Evolutionary conservation across 306 rosid species (phyloP).

Genomic region (Cyamopsis tetragonoloba): DNA sequence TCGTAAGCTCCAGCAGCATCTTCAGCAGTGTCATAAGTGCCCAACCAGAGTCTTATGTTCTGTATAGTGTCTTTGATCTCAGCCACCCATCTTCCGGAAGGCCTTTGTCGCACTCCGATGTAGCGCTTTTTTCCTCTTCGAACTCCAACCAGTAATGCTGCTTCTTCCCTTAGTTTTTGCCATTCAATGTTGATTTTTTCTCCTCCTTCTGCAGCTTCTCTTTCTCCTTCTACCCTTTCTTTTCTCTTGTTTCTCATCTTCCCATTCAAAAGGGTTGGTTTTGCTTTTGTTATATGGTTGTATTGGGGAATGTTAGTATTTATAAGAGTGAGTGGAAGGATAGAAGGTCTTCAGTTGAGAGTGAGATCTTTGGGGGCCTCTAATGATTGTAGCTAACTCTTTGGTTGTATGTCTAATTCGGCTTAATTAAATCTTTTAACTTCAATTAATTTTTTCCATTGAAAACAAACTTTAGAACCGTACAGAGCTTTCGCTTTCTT

Average conservation of each 20-base stretch:
- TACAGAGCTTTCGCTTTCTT: constrained; percentile 37
- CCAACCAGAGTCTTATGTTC: constrained; percentile 43
- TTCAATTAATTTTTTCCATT: neutral
- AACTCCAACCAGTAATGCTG: constrained; percentile 25
- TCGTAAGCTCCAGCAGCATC: constrained; percentile 53
- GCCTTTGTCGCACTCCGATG: constrained; percentile 44
- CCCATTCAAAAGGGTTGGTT: neutral
- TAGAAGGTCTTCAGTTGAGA: constrained; percentile 16
- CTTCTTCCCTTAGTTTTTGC: constrained; percentile 33
- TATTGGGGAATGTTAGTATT: neutral
- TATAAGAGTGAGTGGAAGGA: constrained; percentile 19
- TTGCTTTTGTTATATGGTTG: constrained; percentile 6
- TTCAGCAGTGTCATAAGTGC: constrained; percentile 49
- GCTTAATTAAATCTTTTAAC: neutral
- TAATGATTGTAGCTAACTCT: constrained; percentile 21
- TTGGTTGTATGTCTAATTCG: constrained; percentile 26
- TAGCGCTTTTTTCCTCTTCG: constrained; percentile 32
- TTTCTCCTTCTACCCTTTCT: constrained; percentile 20
- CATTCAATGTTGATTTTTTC: constrained; percentile 1
- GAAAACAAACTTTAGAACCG: constrained; percentile 21
- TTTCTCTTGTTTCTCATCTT: constrained; percentile 21
- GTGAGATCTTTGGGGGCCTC: constrained; percentile 26
- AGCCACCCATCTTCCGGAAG: constrained; percentile 45
- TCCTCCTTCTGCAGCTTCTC: neutral
- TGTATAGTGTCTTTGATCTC: constrained; percentile 47